phyloP scores from a whole-genome alignment of 208 protist species.

The Leishmania arabica region DNA sequence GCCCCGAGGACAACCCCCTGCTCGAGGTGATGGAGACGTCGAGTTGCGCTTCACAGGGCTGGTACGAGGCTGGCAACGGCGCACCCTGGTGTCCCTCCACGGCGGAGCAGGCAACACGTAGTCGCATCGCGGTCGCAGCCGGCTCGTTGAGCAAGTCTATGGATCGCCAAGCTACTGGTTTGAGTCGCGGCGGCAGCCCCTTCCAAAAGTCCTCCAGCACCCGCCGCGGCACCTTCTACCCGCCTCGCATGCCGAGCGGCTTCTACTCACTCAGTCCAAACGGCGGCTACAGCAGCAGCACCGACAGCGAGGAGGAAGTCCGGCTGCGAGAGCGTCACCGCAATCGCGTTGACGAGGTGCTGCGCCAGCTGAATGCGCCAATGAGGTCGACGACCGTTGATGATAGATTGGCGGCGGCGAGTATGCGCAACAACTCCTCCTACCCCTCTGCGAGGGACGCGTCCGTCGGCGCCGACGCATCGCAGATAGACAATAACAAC shows the following conservation, averaged over 20 bases:
- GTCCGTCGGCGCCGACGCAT: slow-evolving; percentile 10
- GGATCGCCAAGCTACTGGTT: background rate
- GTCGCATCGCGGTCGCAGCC: slow-evolving; percentile 5
- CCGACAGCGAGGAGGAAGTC: slow-evolving; percentile 12
- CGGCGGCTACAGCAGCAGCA: slow-evolving; percentile 16
- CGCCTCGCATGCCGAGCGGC: slow-evolving; percentile 5
- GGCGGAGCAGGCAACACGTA: background rate
- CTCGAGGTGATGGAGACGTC: slow-evolving; percentile 42
- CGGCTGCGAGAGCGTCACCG: slow-evolving; percentile 27
- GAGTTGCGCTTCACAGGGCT: slow-evolving; percentile 12
- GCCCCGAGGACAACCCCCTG: slow-evolving; percentile 19
- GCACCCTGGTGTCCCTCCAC: background rate
- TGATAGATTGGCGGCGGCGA: background rate
- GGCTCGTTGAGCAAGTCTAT: background rate
- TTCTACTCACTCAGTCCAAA: slow-evolving; percentile 25
- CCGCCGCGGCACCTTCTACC: background rate
- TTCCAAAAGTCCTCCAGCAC: background rate
- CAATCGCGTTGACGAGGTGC: slow-evolving; percentile 28
- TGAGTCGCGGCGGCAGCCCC: background rate
- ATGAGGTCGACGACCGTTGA: slow-evolving; percentile 12
- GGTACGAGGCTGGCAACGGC: background rate
- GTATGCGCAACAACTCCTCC: slow-evolving; percentile 13
- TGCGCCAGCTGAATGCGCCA: slow-evolving; percentile 24
- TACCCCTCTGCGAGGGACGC: background rate
- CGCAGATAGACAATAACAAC: slow-evolving; percentile 18